Evolutionary conservation across 2,329 filamentous ascomycete species (phyloP).

Genomic region (Exophiala calicioides): DNA sequence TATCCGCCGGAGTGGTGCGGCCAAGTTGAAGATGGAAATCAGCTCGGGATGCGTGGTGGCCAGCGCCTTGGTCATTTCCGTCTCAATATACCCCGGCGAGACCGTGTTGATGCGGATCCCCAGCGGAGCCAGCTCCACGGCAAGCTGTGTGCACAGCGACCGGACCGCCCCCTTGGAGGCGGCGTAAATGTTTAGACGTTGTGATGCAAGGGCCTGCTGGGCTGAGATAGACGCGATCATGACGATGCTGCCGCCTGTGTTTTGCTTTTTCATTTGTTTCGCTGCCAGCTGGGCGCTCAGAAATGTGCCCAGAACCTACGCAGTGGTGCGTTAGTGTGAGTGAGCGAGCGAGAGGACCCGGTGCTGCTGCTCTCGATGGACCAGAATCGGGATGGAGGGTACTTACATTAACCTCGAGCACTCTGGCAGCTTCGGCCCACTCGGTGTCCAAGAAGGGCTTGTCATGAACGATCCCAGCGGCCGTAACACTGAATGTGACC

Average conservation of each 20-base stretch:
- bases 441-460: constrained; percentile 49
- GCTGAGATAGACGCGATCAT: constrained; percentile 29
- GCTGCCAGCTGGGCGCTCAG: constrained; percentile 53
- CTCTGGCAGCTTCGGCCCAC: constrained; percentile 44
- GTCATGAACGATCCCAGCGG: constrained; percentile 44
- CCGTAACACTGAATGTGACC: constrained; percentile 19
- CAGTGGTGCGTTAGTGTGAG: too few species aligned
- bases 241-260: constrained; percentile 38
- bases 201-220: constrained; percentile 35
- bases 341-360: too few species aligned
- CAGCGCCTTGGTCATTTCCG: constrained; percentile 48
- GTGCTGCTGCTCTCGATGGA: too few species aligned
- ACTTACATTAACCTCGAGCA: constrained; percentile 49
- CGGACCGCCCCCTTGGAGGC: constrained; percentile 48
- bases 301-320: constrained; percentile 48
- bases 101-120: constrained; percentile 52
- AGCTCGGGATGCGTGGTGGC: constrained; percentile 32
- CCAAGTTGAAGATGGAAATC: constrained; percentile 18
- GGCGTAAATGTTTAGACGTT: constrained; percentile 31
- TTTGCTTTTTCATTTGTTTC: constrained; percentile 53
- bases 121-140: constrained; percentile 53
- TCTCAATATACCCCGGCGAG: constrained; percentile 48
- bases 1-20: constrained; percentile 30
- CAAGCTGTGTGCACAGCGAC: constrained; percentile 44
- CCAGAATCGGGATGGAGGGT: too few species aligned